A percentile compares a stretch with the other conserved stretches of the same genome.
phyloP scores from a whole-genome alignment of 2,329 filamentous ascomycete species.

The Colletotrichum abscissum region DNA sequence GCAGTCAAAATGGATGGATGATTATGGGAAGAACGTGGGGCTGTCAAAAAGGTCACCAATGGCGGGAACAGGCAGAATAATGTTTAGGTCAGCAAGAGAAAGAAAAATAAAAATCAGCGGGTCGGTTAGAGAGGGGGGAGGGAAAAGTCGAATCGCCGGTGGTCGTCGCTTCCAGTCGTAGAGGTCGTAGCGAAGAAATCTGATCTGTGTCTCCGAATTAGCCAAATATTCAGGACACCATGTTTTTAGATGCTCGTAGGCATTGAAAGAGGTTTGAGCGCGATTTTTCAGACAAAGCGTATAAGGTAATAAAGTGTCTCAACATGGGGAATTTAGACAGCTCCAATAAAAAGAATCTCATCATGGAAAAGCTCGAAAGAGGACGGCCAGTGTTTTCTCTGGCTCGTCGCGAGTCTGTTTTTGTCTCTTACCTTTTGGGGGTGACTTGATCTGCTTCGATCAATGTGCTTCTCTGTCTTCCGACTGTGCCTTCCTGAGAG shows the following conservation, averaged over 20 bases:
- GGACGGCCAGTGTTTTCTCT: background rate
- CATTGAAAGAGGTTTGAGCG: background rate
- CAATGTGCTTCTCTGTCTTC: background rate
- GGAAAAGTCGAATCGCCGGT: background rate
- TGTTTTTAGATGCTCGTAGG: background rate
- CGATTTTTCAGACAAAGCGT: slow-evolving; percentile 61
- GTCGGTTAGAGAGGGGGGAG: background rate
- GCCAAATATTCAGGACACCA: slow-evolving; percentile 21
- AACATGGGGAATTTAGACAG: slow-evolving; percentile 76
- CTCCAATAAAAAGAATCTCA: slow-evolving; percentile 75
- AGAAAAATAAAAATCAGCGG: background rate
- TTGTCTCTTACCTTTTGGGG: slow-evolving; percentile 22
- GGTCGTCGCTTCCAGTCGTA: slow-evolving; percentile 35
- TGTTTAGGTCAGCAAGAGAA: background rate
- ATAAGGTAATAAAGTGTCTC: slow-evolving; percentile 67
- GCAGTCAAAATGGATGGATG: background rate
- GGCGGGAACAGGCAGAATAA: background rate
- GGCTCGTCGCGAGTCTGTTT: background rate
- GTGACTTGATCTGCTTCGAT: background rate
- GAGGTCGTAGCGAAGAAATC: background rate
- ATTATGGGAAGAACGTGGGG: background rate
- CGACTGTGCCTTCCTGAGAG: background rate
- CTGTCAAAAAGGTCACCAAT: background rate
- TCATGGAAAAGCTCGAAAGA: slow-evolving; percentile 46
- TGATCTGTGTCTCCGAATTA: slow-evolving; percentile 31